These are phyloP conservation scores for Fraxinus pennsylvanica DNA, from an alignment of 257 asterid genomes.

Conservation along the genomic window DNA sequence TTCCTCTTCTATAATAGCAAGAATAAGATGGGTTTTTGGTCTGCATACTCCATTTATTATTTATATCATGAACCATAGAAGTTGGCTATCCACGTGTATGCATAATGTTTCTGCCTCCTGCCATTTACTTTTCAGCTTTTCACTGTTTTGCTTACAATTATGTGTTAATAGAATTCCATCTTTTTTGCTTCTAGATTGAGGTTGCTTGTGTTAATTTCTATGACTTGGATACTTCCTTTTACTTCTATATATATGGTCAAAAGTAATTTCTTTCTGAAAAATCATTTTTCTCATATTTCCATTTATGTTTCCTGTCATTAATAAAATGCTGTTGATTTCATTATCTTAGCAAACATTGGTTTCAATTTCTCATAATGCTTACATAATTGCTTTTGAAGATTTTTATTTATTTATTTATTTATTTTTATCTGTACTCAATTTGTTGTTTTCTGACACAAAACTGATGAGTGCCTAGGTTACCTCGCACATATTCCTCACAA, in stretches of 20 bases:
- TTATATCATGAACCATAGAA: background rate
- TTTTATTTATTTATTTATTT: too few species aligned
- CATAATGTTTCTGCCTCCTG: background rate
- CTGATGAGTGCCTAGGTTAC: background rate
- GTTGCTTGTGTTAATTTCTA: background rate
- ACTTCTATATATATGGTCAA: background rate
- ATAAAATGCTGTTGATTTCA: background rate
- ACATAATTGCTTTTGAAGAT: background rate
- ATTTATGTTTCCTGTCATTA: background rate
- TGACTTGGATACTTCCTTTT: background rate
- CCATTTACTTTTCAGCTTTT: background rate
- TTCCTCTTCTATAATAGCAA: background rate
- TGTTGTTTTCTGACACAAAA: background rate
- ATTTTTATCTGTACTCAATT: background rate
- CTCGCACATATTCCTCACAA: background rate
- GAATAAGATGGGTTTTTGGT: background rate
- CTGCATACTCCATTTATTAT: background rate
- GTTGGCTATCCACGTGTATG: background rate
- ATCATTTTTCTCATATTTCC: background rate
- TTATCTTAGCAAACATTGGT: background rate
- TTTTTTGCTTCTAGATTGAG: background rate
- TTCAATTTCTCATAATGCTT: background rate
- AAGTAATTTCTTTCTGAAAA: background rate
- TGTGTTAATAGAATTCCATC: background rate
- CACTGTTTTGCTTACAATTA: background rate